Evolutionary conservation across 1,284 basidiomycete species (phyloP).

Genomic region (Ganoderma boninense): DNA sequence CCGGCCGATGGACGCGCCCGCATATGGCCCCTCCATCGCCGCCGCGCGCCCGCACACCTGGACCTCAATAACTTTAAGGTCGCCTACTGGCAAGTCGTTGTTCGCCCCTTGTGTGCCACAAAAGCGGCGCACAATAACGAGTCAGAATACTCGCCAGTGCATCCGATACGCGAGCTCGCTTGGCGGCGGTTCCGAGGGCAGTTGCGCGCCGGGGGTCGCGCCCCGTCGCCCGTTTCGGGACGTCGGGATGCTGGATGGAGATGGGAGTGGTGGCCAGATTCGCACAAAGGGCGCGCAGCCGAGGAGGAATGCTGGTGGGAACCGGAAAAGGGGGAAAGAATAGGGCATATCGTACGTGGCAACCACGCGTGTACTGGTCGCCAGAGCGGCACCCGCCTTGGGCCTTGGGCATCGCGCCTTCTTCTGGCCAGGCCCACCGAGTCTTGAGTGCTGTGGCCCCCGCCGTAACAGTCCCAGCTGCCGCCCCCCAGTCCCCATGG

Average conservation of each 20-base stretch:
- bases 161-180: conserved; percentile 11
- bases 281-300: background rate
- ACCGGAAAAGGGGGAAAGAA: background rate
- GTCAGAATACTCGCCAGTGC: conserved; percentile 4
- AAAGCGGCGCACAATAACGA: conserved; percentile 24
- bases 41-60: background rate
- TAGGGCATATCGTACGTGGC: conserved; percentile 6
- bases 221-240: background rate
- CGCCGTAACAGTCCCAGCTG: background rate
- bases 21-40: conserved; percentile 6
- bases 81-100: conserved; percentile 12
- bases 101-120: background rate
- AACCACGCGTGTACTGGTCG: background rate
- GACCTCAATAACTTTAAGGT: background rate
- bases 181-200: background rate
- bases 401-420: background rate
- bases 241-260: background rate
- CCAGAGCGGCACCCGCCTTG: background rate
- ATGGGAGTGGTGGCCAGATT: background rate
- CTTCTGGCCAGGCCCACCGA: conserved; percentile 17
- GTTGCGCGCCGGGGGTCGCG: background rate
- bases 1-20: background rate
- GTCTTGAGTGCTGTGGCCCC: conserved; percentile 7
- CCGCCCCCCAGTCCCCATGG: background rate
- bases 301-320: background rate